phyloP scores from a whole-genome alignment of 768 basidiomycete genomes.

The Scleroderma bovista region DNA sequence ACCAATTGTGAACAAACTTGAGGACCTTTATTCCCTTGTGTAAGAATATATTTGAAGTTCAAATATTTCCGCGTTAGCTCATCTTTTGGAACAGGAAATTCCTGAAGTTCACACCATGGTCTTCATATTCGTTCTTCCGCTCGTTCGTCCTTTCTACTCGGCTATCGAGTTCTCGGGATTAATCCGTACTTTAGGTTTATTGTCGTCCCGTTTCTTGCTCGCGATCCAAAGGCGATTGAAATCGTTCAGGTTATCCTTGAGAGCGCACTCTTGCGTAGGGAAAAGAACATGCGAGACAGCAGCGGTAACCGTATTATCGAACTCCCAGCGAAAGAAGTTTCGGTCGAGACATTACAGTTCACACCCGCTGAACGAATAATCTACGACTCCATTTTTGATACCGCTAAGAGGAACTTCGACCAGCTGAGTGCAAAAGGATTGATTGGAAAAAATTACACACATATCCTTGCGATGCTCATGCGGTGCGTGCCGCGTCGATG shows the following conservation, averaged over 20 bases:
- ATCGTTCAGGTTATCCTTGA: constrained; percentile 94
- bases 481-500: constrained; percentile 42
- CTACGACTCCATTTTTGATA: constrained; percentile 80
- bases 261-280: constrained; percentile 78
- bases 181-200: constrained; percentile 56
- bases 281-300: constrained; percentile 87
- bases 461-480: constrained; percentile 94
- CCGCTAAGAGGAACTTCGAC: constrained; percentile 78
- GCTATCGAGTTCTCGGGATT: neutral
- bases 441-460: constrained; percentile 74
- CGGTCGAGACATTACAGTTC: constrained; percentile 73
- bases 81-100: constrained; percentile 52
- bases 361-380: constrained; percentile 76
- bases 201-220: constrained; percentile 85
- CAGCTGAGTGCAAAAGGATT: constrained; percentile 73
- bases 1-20: constrained; percentile 90
- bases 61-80: neutral
- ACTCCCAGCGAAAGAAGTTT: constrained; percentile 78
- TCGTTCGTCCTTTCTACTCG: constrained; percentile 44
- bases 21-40: constrained; percentile 86
- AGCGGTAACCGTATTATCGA: constrained; percentile 87
- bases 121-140: constrained; percentile 83
- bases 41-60: constrained; percentile 22
- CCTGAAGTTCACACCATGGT: constrained; percentile 75
- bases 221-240: constrained; percentile 89